These are phyloP conservation scores for Protomyces inundatus DNA, from an alignment of 1,139 yeast species.

Conservation along the genomic window DNA sequence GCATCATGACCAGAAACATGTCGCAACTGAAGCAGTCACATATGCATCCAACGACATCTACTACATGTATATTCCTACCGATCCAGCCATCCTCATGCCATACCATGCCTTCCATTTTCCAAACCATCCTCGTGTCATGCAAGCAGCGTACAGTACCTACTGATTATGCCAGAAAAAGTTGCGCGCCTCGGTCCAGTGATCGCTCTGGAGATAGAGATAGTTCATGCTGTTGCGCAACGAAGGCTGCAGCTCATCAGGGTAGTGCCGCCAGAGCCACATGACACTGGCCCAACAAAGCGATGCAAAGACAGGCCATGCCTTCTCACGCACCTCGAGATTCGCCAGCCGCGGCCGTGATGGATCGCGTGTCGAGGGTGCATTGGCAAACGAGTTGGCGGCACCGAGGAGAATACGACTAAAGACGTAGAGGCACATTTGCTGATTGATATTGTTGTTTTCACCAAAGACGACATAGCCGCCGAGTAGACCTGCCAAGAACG, in stretches of 20 bases:
- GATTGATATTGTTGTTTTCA: slow-evolving; percentile 41
- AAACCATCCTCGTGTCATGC: too few relatives aligned
- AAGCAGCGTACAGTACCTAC: neutral
- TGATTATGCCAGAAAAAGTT: slow-evolving; percentile 15
- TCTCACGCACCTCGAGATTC: slow-evolving; percentile 6
- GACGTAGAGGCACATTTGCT: slow-evolving; percentile 55
- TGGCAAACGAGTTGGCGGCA: slow-evolving; percentile 45
- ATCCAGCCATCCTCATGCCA: neutral
- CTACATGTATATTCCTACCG: neutral
- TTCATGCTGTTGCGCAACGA: slow-evolving; percentile 63
- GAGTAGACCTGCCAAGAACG: slow-evolving; percentile 58
- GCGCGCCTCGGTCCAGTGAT: slow-evolving; percentile 39
- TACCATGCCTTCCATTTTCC: neutral
- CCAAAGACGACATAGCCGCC: slow-evolving; percentile 66
- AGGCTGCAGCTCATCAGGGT: slow-evolving; percentile 60
- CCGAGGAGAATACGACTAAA: slow-evolving; percentile 57
- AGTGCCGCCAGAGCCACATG: slow-evolving; percentile 63
- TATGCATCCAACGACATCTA: neutral
- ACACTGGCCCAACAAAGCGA: slow-evolving; percentile 71
- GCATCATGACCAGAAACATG: neutral
- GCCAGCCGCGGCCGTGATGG: neutral
- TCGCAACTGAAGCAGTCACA: neutral
- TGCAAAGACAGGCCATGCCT: slow-evolving; percentile 57
- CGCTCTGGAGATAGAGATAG: slow-evolving; percentile 56
- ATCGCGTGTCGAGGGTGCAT: slow-evolving; percentile 19